Conservation (phyloP, 306 rosid genomes). For the Rosa persica region DNA sequence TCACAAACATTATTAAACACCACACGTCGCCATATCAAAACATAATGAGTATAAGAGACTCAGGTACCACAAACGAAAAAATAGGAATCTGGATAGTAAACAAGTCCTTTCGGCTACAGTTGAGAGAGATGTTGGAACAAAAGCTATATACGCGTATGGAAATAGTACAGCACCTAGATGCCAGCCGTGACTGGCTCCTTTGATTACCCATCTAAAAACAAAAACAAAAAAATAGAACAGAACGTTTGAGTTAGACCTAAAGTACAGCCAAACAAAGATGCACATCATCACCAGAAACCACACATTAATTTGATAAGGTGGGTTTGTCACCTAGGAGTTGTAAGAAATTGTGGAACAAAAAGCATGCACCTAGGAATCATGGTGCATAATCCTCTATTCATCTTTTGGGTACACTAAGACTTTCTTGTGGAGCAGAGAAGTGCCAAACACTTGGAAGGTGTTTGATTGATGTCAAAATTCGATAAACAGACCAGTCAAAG, state of each 20-base stretch:
- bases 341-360: not conserved
- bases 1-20: too few relatives aligned
- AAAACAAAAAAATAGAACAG: not conserved
- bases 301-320: too few relatives aligned
- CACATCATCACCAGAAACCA: not conserved
- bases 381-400: not conserved
- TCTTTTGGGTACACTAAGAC: not conserved
- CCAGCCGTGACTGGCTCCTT: not conserved
- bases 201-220: not conserved
- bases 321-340: not conserved
- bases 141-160: not conserved
- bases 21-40: too few relatives aligned
- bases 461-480: not conserved
- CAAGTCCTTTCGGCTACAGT: too few relatives aligned
- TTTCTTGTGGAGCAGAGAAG: not conserved
- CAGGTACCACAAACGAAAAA: too few relatives aligned
- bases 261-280: not conserved
- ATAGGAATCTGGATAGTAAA: too few relatives aligned
- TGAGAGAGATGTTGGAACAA: too few relatives aligned
- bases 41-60: too few relatives aligned
- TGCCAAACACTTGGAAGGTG: not conserved
- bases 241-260: not conserved
- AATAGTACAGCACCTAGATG: not conserved
- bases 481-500: not conserved
- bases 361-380: not conserved